Evolutionary conservation across 1,284 basidiomycete genomes (phyloP).

Genomic region (Ceratobasidium sp.): DNA sequence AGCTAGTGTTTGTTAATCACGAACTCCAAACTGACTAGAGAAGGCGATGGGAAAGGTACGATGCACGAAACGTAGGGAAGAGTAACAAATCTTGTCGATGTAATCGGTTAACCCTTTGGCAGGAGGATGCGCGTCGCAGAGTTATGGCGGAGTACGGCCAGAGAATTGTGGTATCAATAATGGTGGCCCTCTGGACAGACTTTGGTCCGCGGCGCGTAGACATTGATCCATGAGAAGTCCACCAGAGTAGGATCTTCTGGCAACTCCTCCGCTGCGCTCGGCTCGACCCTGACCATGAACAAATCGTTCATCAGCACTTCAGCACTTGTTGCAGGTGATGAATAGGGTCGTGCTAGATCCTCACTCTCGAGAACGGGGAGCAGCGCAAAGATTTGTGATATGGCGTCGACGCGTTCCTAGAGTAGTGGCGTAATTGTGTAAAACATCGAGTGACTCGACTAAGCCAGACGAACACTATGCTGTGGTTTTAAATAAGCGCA

Average conservation of each 20-base stretch:
- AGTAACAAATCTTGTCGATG: not conserved
- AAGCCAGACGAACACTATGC: not conserved
- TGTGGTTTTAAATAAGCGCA: not conserved
- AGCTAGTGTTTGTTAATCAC: not conserved
- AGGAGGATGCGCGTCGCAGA: not conserved
- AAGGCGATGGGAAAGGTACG: not conserved
- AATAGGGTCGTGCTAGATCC: too few species aligned
- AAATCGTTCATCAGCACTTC: too few species aligned
- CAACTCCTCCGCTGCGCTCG: too few species aligned
- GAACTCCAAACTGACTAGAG: not conserved
- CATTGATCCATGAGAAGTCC: not conserved
- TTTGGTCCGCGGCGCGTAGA: slow-evolving; percentile 6
- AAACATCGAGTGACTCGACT: not conserved
- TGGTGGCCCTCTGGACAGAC: not conserved
- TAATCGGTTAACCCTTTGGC: not conserved
- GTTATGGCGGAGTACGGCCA: not conserved
- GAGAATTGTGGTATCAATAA: not conserved
- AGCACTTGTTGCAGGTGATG: too few species aligned
- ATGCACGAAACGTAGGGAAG: not conserved
- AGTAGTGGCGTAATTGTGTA: not conserved
- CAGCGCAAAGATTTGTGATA: not conserved
- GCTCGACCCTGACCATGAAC: too few species aligned
- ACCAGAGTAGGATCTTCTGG: not conserved
- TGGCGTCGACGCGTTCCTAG: not conserved
- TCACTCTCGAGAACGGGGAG: not conserved